These are phyloP conservation scores for Evansstolkia leycettana DNA, from an alignment of 495 filamentous ascomycete genomes.

Conservation along the genomic window DNA sequence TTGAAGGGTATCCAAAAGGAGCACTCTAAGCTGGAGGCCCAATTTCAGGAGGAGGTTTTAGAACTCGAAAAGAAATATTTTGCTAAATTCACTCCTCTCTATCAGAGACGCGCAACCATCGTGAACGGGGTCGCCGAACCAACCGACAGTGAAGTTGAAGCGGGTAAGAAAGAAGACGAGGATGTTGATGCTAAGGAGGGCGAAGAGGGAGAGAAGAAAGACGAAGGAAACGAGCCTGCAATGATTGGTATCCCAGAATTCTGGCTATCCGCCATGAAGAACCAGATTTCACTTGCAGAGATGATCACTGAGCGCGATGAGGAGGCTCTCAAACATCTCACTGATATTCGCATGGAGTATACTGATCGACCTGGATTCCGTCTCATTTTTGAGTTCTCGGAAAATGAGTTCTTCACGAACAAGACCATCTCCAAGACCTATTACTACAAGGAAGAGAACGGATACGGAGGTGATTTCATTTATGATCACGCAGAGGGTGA, in stretches of 20 bases:
- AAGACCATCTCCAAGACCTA: slow-evolving; percentile 97
- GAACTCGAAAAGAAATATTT: slow-evolving; percentile 99
- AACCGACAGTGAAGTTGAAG: slow-evolving; percentile 70
- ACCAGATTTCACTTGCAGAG: slow-evolving; percentile 88
- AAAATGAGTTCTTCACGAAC: slow-evolving; percentile 94
- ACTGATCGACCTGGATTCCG: slow-evolving; percentile 96
- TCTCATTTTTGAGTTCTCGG: slow-evolving; percentile 90
- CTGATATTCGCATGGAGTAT: slow-evolving; percentile 97
- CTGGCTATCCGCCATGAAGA: slow-evolving; percentile 99
- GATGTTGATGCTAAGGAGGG: slow-evolving; percentile 38
- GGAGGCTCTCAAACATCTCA: slow-evolving; percentile 78
- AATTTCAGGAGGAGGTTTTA: slow-evolving; percentile 96
- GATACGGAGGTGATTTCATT: slow-evolving; percentile 97
- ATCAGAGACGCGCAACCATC: slow-evolving; percentile 87
- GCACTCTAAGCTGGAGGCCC: slow-evolving; percentile 91
- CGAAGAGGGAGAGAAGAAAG: slow-evolving; percentile 37
- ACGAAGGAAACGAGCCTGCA: slow-evolving; percentile 36
- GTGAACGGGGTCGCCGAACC: slow-evolving; percentile 84
- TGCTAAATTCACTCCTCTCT: slow-evolving; percentile 93
- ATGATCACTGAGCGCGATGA: slow-evolving; percentile 98
- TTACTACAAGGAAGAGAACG: slow-evolving; percentile 97
- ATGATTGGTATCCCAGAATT: slow-evolving; percentile 88
- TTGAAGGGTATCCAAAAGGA: slow-evolving; percentile 98
- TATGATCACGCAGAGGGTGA: slow-evolving; percentile 98
- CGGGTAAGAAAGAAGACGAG: slow-evolving; percentile 71